Evolutionary conservation across 805 yeast species (phyloP), one percentile per base, ranked within the genome.

Genomic region (Tetrapisispora iriomotensis): DNA sequence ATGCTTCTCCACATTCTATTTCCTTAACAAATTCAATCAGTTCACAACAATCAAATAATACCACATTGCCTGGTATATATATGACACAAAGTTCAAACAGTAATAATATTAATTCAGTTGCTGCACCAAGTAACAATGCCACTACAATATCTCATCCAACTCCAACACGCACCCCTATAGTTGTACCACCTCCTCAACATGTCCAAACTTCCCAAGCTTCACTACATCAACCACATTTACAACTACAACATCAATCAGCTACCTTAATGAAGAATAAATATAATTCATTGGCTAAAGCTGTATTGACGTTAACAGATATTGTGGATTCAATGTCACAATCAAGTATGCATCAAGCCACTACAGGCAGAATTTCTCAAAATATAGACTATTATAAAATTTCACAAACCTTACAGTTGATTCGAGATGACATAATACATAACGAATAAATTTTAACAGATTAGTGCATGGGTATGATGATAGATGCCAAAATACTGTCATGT

Each of bases 241-340:
- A 27, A 17, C 8, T 18, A 21, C 38, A 28, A 12, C 31, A 27
- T 6, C 17, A 27, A 6, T n/a, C 15, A 10, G 5, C n/a, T 5
- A 12, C 29, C 6, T n/a, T n/a, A n/a, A n/a, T 23, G 12, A 19
- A 29, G 8, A 19, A 30, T 15, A 30, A 19, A 14, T 30, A 25
- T 25, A 32, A 37, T 23, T 20, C 34, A n/a, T 25, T 37, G 7
- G 24, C 29, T 13, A 37, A 29, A 30, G 39, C 39, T 19, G 39
- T 37, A 14, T 30, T 37, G 20, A 30, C 39, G 3, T 30, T 37
- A 30, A 37, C 39, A 3, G 39, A 37, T 37, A 24, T 37, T 4
- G 21, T 37, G 3, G 31, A 30, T 10, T 25, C 29, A 9, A 21
- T 37, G n/a, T 18, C 35, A n/a, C 39, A 37, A 21, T 22, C 39